These are phyloP conservation scores for Tephrocybe sp. DNA, from an alignment of 768 basidiomycete genomes.

Conservation along the genomic window DNA sequence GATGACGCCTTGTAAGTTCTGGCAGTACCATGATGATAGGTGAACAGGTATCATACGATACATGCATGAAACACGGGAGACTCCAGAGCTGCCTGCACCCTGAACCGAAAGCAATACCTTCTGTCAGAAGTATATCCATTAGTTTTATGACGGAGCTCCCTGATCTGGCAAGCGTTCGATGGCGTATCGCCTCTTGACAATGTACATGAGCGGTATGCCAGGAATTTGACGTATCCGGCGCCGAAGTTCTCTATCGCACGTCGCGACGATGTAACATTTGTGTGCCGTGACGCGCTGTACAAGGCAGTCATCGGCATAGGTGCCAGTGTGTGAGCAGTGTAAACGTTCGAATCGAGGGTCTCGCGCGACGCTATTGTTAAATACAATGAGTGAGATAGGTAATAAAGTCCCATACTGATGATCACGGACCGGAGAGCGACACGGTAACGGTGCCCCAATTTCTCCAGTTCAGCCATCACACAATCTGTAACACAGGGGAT, in stretches of 20 bases:
- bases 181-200: constrained; percentile 87
- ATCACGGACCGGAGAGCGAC: constrained; percentile 82
- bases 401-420: background rate
- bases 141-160: constrained; percentile 65
- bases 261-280: constrained; percentile 96
- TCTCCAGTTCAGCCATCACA: constrained; percentile 98
- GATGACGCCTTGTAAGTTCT: too few relatives aligned
- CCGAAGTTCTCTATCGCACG: constrained; percentile 94
- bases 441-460: constrained; percentile 93
- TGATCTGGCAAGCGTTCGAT: constrained; percentile 96
- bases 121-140: background rate
- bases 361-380: constrained; percentile 77
- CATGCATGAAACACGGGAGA: too few relatives aligned
- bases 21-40: too few relatives aligned
- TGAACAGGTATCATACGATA: too few relatives aligned
- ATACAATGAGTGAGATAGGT: constrained; percentile 6
- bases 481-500: constrained; percentile 99
- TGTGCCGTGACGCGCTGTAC: constrained; percentile 94
- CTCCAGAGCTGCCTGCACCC: background rate
- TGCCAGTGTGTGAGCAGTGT: constrained; percentile 88
- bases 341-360: constrained; percentile 97
- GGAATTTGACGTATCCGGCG: constrained; percentile 90
- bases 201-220: constrained; percentile 97
- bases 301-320: constrained; percentile 99
- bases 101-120: background rate